Evolutionary conservation across 1,284 basidiomycete genomes (phyloP), one percentile per base, ranked within the genome.

Genomic region (Cryptococcus sp.): DNA sequence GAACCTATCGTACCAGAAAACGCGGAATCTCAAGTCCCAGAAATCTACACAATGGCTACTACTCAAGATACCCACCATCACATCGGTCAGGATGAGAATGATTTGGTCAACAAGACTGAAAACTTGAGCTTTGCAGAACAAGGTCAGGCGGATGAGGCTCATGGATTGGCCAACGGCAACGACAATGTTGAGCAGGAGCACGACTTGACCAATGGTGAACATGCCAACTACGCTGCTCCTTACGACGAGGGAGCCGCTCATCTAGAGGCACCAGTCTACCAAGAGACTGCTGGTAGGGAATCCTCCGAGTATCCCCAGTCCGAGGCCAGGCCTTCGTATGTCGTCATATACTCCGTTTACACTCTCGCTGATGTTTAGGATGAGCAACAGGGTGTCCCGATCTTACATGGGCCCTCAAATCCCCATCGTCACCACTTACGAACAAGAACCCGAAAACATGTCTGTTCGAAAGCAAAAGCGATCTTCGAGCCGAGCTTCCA

Each of bases 361-460:
- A 39, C 16, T 4, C 16, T 7, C 4, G 19, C 24, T 21, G 19
- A 11, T 48, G 34, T 18, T 4, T 41, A 59, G 57, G 4, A 19
- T 63, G 14, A 25, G 43, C 25, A 48, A 66, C 9, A 37, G 61
- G 32, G 66, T 67, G 14, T 73, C 72, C 3, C 59, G 72, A 25
- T 73, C 72, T 7, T 75, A 75, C 59, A 55, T 66, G 60, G 64
- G 36, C 7, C 36, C 66, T 47, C 58, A 61, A 2, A 64, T 69
- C 39, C 62, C 67, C 21, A 64, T 69, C 55, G 63, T 69, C 21
- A 69, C 67, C 41, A 69, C 63, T 36, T 69, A 67, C 55, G 65
- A 67, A 45, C 53, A 56, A 13, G 58, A 63, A n/a, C 50, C 49
- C 28, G 59, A 60, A 4, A 40, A 45, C 25, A 49, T 54, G 14